Evolutionary conservation across 495 filamentous ascomycete species (phyloP).

Genomic region (Aspergillus bertholletiae): DNA sequence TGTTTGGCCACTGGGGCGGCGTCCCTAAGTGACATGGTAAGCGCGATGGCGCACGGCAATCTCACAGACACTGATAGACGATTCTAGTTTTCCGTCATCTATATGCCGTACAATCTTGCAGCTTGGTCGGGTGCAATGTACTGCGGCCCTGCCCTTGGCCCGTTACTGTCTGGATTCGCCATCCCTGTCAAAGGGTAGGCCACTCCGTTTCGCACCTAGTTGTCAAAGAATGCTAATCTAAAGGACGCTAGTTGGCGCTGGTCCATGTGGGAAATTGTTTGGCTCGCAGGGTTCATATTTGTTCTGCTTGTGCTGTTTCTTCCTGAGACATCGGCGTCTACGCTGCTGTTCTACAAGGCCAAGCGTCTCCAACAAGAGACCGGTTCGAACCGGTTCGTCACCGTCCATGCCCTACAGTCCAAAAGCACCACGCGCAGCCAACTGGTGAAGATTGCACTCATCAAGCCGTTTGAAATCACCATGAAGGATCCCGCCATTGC

Average conservation of each 20-base stretch:
- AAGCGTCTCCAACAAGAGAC: conserved; percentile 34
- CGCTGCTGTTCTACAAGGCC: conserved; percentile 44
- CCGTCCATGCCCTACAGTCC: too few relatives aligned
- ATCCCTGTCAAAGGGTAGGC: conserved; percentile 44
- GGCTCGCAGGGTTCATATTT: conserved; percentile 36
- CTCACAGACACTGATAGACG: too few relatives aligned
- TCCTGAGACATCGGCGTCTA: conserved; percentile 45
- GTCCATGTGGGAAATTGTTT: conserved; percentile 48
- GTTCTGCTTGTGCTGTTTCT: conserved; percentile 40
- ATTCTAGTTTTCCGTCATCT: too few relatives aligned
- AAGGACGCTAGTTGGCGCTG: conserved; percentile 56
- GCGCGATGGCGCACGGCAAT: conserved; percentile 38
- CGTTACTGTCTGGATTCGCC: conserved; percentile 54
- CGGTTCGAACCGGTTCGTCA: conserved; percentile 29
- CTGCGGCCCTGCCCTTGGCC: conserved; percentile 56
- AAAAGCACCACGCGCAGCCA: conserved; percentile 38
- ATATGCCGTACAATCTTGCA: too few relatives aligned
- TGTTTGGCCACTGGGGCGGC: conserved; percentile 50
- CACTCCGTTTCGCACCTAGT: too few relatives aligned
- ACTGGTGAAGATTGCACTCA: conserved; percentile 34
- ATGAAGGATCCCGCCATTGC: conserved; percentile 58
- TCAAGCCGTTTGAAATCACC: conserved; percentile 60
- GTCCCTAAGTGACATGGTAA: conserved; percentile 45
- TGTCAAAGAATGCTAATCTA: too few relatives aligned
- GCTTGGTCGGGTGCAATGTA: too few relatives aligned